These are phyloP conservation scores for Acacia concinna DNA, from an alignment of 331 rosid genomes.

Conservation along the genomic window DNA sequence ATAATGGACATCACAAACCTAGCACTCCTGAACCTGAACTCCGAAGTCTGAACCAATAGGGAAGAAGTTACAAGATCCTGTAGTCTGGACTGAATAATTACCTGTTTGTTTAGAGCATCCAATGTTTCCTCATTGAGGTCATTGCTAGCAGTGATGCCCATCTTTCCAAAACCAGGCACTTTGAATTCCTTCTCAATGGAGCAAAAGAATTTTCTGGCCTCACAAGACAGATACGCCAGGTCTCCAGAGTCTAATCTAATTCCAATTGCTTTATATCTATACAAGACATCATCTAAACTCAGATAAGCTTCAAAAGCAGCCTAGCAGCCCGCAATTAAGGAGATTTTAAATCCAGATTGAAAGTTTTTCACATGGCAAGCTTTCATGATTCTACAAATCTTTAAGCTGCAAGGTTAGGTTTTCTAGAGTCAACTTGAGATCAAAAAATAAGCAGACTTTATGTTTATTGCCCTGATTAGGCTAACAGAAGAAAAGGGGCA, in stretches of 20 bases:
- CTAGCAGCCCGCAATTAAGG: background rate
- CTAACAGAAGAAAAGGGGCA: background rate
- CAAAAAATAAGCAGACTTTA: background rate
- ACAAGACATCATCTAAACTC: conserved; percentile 39
- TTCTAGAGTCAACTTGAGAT: background rate
- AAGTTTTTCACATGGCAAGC: background rate
- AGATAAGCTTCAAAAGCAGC: conserved; percentile 8
- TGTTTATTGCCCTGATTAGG: background rate
- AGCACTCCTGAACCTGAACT: background rate
- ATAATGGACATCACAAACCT: background rate
- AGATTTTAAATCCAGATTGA: background rate
- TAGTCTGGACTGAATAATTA: conserved; percentile 31
- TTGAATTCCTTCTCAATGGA: conserved; percentile 77
- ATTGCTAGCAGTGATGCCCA: conserved; percentile 83
- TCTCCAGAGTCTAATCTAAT: conserved; percentile 98
- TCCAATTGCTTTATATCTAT: conserved; percentile 87
- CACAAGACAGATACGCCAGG: conserved; percentile 85
- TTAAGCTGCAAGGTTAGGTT: background rate
- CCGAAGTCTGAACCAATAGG: conserved; percentile 3
- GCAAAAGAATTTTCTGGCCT: conserved; percentile 75
- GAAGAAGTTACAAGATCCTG: conserved; percentile 4
- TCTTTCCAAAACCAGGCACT: conserved; percentile 72
- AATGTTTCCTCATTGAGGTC: conserved; percentile 97
- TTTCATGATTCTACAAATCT: background rate
- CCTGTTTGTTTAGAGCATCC: conserved; percentile 99